Evolutionary conservation across 2,329 filamentous ascomycete species (phyloP).

Genomic region (Fusarium redolens): DNA sequence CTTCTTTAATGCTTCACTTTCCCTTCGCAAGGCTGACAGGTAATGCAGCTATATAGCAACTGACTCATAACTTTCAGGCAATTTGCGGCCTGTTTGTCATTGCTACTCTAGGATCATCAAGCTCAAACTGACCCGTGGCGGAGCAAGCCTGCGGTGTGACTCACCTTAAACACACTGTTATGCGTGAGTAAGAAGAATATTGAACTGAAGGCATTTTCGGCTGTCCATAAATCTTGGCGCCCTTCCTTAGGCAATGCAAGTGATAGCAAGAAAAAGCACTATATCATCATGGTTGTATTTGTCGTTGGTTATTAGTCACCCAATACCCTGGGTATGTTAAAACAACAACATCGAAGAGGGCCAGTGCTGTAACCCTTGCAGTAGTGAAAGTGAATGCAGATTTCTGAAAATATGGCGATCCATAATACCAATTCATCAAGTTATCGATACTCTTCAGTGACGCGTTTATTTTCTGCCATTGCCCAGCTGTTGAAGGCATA

Average conservation of each 20-base stretch:
- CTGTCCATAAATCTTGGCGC: not conserved
- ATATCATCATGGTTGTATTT: not conserved
- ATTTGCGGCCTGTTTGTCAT: not conserved
- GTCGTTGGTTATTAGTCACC: not conserved
- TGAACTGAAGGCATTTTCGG: not conserved
- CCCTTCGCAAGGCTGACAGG: not conserved
- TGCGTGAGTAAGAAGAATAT: not conserved
- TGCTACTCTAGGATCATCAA: not conserved
- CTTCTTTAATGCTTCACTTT: not conserved
- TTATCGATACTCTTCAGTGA: not conserved
- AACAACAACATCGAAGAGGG: not conserved
- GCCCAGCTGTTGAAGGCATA: not conserved
- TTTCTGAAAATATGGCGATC: not conserved
- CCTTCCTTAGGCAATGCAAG: not conserved
- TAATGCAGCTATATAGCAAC: not conserved
- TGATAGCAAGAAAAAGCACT: not conserved
- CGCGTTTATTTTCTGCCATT: not conserved
- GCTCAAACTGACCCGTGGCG: not conserved
- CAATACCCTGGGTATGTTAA: not conserved
- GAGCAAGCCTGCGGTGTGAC: slow-evolving; percentile 2
- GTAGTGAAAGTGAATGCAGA: not conserved
- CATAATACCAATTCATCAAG: not conserved
- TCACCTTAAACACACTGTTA: not conserved
- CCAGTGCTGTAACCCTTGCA: not conserved
- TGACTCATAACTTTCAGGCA: slow-evolving; percentile 1